Base-by-base conservation (phyloP, 352 stramenopile species). In the Pythium rishiriense region DNA sequence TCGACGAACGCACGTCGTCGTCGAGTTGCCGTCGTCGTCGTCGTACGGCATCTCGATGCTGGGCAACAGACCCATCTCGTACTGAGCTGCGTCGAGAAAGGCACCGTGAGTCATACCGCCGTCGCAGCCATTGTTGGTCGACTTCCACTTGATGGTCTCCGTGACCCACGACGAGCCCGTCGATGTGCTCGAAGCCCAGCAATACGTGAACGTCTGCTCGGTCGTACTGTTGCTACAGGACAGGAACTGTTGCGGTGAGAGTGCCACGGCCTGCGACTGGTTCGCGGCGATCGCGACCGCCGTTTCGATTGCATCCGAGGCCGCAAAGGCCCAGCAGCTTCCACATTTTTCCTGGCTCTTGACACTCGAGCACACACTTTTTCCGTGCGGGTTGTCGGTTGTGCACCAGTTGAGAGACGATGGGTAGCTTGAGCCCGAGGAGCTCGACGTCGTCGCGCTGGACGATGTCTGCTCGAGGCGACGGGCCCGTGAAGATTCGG, bases 301-400 rank as follows among this genome's bases (percentile, higher is more conserved):
- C 19, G 84, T 91, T 59, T 93, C 84, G 33, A 93, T 93, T 24
- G 83, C 76, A 66, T 93, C 84, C 1, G 82, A 75, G 1, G 84
- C 84, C 15, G 82, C 84, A 33, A 93, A 93, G 2, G 84, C 81
- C 84, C 84, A 93, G 64, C 84, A 93, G 61, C 79, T 90, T n/a
- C 84, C 84, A 56, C 84, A 93, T 51, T 87, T 89, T 39, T 88
- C 70, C 63, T 93, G 84, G 54, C 84, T 91, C 69, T 93, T 93
- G n/a, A 91, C 78, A 10, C 72, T 75, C 37, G 82, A 80, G 58
- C 84, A 93, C 37, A 93, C 80, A 56, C 69, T 90, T 58, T 76
- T 78, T 37, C 64, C 70, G 46, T 87, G 72, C 8, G 84, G 77
- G 68, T 93, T 93, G 49, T 82, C 63, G 21, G 64, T 78, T 25